phyloP scores from a whole-genome alignment of 768 basidiomycete species.

The Lepiota brunneoincarnata region DNA sequence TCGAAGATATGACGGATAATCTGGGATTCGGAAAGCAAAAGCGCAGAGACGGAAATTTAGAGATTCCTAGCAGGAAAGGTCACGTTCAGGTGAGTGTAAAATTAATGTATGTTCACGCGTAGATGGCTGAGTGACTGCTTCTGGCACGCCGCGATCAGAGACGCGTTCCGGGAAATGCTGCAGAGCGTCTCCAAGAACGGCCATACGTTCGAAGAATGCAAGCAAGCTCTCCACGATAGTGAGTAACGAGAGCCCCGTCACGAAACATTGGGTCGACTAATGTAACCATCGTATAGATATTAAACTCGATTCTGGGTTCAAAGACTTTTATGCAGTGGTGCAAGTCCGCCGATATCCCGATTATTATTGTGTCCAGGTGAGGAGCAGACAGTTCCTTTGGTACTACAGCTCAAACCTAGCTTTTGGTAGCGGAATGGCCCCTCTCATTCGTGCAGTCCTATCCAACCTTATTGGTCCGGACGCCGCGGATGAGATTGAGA shows the following conservation, averaged over 20 bases:
- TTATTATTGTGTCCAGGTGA: slow-evolving; percentile 91
- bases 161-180: slow-evolving; percentile 87
- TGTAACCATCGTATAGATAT: slow-evolving; percentile 55
- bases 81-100: slow-evolving; percentile 59
- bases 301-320: slow-evolving; percentile 85
- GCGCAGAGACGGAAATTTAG: slow-evolving; percentile 70
- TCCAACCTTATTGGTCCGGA: slow-evolving; percentile 74
- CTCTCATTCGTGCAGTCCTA: slow-evolving; percentile 90
- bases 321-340: slow-evolving; percentile 85
- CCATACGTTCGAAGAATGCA: slow-evolving; percentile 84
- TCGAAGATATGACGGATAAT: slow-evolving; percentile 81
- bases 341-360: slow-evolving; percentile 74
- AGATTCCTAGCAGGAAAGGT: slow-evolving; percentile 62
- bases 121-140: background rate
- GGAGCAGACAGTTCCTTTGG: slow-evolving; percentile 2
- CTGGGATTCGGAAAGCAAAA: slow-evolving; percentile 80
- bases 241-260: slow-evolving; percentile 14
- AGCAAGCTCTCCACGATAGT: slow-evolving; percentile 72
- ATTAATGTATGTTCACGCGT: slow-evolving; percentile 11
- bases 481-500: slow-evolving; percentile 73
- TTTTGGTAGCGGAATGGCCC: slow-evolving; percentile 78
- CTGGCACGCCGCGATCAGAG: slow-evolving; percentile 41
- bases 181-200: slow-evolving; percentile 72
- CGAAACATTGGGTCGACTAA: background rate
- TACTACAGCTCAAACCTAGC: background rate